These are phyloP conservation scores for Pythium graminicola DNA, from an alignment of 352 stramenopile genomes.

Conservation along the genomic window DNA sequence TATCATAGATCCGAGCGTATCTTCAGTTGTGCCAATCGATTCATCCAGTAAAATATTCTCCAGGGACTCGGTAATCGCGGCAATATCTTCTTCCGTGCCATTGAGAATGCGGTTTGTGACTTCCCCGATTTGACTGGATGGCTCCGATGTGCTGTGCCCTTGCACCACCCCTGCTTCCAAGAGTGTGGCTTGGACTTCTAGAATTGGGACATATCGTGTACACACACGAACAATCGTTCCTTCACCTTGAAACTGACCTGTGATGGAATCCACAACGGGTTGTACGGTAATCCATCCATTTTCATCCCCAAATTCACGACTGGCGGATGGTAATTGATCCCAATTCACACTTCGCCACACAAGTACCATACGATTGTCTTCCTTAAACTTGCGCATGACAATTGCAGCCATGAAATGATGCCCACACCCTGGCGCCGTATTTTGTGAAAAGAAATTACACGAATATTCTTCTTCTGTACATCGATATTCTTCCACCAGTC, in stretches of 20 bases:
- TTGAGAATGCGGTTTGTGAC: slow-evolving; percentile 53
- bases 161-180: slow-evolving; percentile 40
- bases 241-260: no score
- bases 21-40: slow-evolving; percentile 8
- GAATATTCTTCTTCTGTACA: slow-evolving; percentile 18
- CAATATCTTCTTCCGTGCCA: slow-evolving; percentile 46
- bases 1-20: slow-evolving; percentile 6
- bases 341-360: slow-evolving; percentile 39
- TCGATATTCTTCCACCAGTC: slow-evolving; percentile 10
- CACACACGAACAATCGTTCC: no score
- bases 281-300: slow-evolving; percentile 58
- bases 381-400: slow-evolving; percentile 43
- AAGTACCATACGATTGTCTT: slow-evolving; percentile 39
- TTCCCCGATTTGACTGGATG: slow-evolving; percentile 23
- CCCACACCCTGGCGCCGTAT: slow-evolving; percentile 30
- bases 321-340: no score
- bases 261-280: slow-evolving; percentile 21
- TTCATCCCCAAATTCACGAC: slow-evolving; percentile 34
- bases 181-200: slow-evolving; percentile 15
- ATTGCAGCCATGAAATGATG: no score
- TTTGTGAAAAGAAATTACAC: slow-evolving; percentile 9
- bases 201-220: no score
- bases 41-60: slow-evolving; percentile 50
- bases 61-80: slow-evolving; percentile 38
- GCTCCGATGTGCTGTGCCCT: slow-evolving; percentile 2